Conservation (phyloP, 345 rosid genomes). For the Eucalyptus paniculata region DNA sequence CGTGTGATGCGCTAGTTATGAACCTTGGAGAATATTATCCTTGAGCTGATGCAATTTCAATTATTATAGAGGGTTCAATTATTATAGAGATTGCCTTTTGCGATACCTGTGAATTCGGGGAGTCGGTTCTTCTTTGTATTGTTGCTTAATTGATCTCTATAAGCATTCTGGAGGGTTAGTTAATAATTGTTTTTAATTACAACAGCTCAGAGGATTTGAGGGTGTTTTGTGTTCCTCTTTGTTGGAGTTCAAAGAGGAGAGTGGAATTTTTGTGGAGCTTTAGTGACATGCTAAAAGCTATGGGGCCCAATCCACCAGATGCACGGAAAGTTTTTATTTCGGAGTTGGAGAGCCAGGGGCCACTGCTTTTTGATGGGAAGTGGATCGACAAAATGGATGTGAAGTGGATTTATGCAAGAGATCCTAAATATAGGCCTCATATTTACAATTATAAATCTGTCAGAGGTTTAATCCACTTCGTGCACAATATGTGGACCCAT, state of each 20-base stretch:
- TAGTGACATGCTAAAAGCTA: neutral
- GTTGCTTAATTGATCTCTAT: neutral
- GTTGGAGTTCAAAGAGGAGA: neutral
- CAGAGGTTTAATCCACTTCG: neutral
- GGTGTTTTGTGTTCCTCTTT: neutral
- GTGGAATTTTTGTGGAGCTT: neutral
- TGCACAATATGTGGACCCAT: neutral
- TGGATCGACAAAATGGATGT: too few species aligned
- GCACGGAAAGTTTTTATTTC: too few species aligned
- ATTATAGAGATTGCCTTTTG: too few species aligned
- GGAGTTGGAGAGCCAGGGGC: neutral
- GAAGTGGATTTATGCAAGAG: neutral
- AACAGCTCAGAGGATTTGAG: conserved; percentile 6
- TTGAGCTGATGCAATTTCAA: too few species aligned
- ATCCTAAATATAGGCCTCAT: neutral
- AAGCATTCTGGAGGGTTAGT: too few species aligned
- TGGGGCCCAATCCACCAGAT: neutral
- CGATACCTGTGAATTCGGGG: neutral
- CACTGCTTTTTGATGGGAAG: too few species aligned
- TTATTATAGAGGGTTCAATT: too few species aligned
- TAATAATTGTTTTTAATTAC: too few species aligned
- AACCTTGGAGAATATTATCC: too few species aligned
- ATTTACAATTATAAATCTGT: too few species aligned
- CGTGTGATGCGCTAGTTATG: too few species aligned
- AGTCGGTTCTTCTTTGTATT: neutral